Base-by-base conservation (phyloP, 2,329 filamentous ascomycete genomes). In the Microdochium paspali region DNA sequence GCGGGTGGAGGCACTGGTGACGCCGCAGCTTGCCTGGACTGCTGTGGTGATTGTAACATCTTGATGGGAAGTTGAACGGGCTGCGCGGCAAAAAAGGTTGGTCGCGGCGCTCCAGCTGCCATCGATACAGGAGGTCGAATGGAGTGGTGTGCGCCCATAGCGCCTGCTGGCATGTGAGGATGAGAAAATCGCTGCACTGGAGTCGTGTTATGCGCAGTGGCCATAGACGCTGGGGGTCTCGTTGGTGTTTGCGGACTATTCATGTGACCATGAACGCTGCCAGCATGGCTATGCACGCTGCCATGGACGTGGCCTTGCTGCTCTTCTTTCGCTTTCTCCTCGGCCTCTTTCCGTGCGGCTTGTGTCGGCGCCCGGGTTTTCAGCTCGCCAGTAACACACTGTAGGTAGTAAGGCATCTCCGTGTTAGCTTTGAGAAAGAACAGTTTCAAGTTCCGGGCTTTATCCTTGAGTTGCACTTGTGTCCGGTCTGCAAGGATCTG, bases 341-440 rank as follows among this genome's bases (percentile, higher is more conserved):
- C 82, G 1, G 80, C 80, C 58, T 84, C 82, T 53, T 84, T 84
- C 21, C 80, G 71, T 0, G 81, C 81, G n/a, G 82, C 82, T 60
- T 85, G 82, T 2, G 80, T 84, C 0, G 87, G 88, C 0, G 88
- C 87, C 15, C 88, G 73, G 0, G 90, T 95, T 66, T 93, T 91
- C 31, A 95, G 70, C 65, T 95, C 90, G 3, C 90, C 90, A 0
- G 90, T 95, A 10, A 95, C 90, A 25, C 86, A 87, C 58, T 90
- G 84, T 21, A 95, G 68, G 56, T 93, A 93, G 56, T 87, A 89
- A 0, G 90, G 90, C 63, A 95, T 90, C 58, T 95, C 90, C 4
- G 89, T 90, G 46, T 88, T 88, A 18, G 85, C 91, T 69, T 95
- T 95, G 47, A 95, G 69, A 65, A 95, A 95, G 68, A 93, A 95